A percentile compares a stretch with the other conserved stretches of the same genome.
Evolutionary conservation across 805 yeast species (phyloP).

Genomic region (Danielia oregonensis): DNA sequence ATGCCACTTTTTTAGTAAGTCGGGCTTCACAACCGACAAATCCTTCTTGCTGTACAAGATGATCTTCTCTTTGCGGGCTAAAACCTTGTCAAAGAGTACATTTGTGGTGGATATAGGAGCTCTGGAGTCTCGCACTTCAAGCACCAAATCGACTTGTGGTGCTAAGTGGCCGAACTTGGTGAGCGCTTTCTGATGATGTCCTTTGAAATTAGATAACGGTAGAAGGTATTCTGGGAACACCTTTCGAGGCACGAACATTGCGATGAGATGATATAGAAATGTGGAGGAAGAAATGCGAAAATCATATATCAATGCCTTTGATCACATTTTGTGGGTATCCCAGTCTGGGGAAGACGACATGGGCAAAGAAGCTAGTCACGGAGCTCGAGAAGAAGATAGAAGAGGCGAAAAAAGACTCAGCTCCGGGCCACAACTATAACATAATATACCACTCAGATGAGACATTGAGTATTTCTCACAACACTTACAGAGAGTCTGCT

Average conservation of each 20-base stretch:
- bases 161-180: constrained; percentile 61
- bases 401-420: constrained; percentile 30
- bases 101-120: constrained; percentile 87
- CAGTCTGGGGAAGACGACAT: constrained; percentile 74
- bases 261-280: too few species aligned
- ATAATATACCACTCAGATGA: constrained; percentile 78
- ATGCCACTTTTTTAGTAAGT: constrained; percentile 34
- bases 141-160: constrained; percentile 74
- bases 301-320: constrained; percentile 62
- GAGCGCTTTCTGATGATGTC: constrained; percentile 84
- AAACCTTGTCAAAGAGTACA: constrained; percentile 65
- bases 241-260: constrained; percentile 66
- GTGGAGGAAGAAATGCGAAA: background rate
- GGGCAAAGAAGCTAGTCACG: constrained; percentile 55
- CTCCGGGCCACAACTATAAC: constrained; percentile 52
- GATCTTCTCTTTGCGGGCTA: constrained; percentile 53
- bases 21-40: constrained; percentile 43
- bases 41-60: constrained; percentile 79
- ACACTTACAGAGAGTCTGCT: constrained; percentile 64
- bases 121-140: constrained; percentile 85
- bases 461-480: constrained; percentile 64
- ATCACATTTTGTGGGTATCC: constrained; percentile 84
- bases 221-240: constrained; percentile 73
- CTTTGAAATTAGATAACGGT: constrained; percentile 75
- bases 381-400: constrained; percentile 47